Evolutionary conservation across 805 yeast species (phyloP).

Genomic region (Scheffersomyces lignosus): DNA sequence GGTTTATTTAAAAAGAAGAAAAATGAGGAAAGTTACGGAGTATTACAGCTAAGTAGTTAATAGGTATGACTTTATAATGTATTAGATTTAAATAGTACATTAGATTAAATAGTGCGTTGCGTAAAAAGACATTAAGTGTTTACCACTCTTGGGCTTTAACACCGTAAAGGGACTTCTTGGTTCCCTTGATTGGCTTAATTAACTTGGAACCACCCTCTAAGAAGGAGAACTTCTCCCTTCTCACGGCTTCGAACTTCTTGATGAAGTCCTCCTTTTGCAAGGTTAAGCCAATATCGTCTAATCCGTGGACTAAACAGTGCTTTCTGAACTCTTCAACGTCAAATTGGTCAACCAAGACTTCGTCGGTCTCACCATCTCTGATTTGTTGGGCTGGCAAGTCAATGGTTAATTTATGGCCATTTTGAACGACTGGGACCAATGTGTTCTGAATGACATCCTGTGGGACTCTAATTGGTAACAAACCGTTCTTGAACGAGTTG

Average conservation of each 20-base stretch:
- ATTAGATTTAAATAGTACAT: no score
- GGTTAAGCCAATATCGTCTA: slow-evolving; percentile 96
- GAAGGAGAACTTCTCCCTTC: slow-evolving; percentile 84
- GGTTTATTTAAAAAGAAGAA: no score
- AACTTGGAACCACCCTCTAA: slow-evolving; percentile 84
- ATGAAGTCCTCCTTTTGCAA: slow-evolving; percentile 84
- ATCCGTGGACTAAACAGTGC: slow-evolving; percentile 91
- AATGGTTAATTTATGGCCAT: slow-evolving; percentile 68
- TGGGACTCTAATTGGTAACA: slow-evolving; percentile 89
- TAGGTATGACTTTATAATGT: no score
- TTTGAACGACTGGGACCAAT: slow-evolving; percentile 76
- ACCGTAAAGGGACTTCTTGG: slow-evolving; percentile 68
- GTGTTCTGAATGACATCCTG: slow-evolving; percentile 70
- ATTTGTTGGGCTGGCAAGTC: slow-evolving; percentile 89
- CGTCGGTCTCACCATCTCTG: slow-evolving; percentile 57
- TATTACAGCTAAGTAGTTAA: no score
- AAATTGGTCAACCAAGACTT: slow-evolving; percentile 74
- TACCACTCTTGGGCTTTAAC: slow-evolving; percentile 76
- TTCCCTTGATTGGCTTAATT: slow-evolving; percentile 62
- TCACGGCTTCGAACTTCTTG: slow-evolving; percentile 66
- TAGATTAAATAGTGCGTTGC: no score
- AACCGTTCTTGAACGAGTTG: slow-evolving; percentile 94
- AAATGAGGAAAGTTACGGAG: no score
- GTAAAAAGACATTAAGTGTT: no score
- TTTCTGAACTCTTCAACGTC: slow-evolving; percentile 91